phyloP scores from a whole-genome alignment of 176 grass and related monocot genomes.

The Areca catechu region DNA sequence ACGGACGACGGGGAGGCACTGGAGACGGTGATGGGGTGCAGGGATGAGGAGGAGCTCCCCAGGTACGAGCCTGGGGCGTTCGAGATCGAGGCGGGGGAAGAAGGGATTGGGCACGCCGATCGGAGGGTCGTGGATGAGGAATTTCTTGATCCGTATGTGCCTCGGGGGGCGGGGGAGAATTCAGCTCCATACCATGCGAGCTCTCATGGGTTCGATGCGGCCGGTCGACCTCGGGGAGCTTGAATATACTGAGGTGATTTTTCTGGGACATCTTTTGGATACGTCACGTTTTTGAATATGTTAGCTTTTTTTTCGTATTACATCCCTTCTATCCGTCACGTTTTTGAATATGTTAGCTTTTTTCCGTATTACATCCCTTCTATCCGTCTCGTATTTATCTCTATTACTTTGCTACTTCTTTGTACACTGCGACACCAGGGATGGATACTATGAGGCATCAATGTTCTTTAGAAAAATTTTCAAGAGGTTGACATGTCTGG shows the following conservation, averaged over 20 bases:
- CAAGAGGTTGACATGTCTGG: no score
- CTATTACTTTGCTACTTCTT: no score
- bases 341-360: no score
- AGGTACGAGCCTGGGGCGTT: slow-evolving; percentile 54
- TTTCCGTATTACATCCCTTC: no score
- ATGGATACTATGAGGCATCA: no score
- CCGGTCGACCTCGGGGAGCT: slow-evolving; percentile 54
- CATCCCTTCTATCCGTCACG: no score
- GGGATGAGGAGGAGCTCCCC: slow-evolving; percentile 81
- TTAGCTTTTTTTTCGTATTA: no score
- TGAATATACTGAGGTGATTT: slow-evolving; percentile 57
- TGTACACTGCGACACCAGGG: no score
- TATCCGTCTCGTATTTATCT: no score
- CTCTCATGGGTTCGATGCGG: slow-evolving; percentile 54
- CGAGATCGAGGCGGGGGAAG: slow-evolving; percentile 47
- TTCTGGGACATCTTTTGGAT: no score
- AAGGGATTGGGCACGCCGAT: slow-evolving; percentile 25
- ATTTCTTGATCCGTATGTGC: slow-evolving; percentile 58
- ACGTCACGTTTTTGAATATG: no score
- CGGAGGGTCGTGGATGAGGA: slow-evolving; percentile 27
- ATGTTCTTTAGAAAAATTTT: no score
- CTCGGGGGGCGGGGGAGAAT: slow-evolving; percentile 29
- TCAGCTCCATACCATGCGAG: slow-evolving; percentile 72
- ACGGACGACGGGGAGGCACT: slow-evolving; percentile 81
- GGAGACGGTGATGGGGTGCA: slow-evolving; percentile 61